These are phyloP conservation scores for Pilaira anomala DNA, from an alignment of 192 early-diverging fungal genomes.

Conservation along the genomic window DNA sequence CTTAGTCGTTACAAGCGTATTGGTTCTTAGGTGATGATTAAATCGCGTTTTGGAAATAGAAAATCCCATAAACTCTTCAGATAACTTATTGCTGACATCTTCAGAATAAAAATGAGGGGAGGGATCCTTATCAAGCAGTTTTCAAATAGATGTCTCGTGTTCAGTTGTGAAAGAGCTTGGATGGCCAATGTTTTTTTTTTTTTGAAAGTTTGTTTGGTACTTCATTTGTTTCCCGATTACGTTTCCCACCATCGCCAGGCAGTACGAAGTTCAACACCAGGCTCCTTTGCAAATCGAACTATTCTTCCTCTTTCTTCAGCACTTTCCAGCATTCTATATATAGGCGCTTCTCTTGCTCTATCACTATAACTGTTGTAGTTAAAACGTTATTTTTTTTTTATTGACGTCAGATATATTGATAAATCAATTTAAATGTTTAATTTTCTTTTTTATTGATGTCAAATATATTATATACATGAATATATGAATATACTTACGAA, in stretches of 20 bases:
- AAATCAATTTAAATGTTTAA: no score
- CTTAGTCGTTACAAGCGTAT: background rate
- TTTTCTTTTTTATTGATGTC: no score
- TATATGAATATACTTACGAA: no score
- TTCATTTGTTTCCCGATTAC: conserved; percentile 1
- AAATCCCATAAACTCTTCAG: background rate
- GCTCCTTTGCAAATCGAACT: background rate
- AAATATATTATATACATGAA: no score
- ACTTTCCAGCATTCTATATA: background rate
- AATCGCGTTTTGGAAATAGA: background rate
- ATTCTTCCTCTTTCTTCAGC: background rate
- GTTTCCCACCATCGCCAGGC: background rate
- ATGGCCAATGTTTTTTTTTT: background rate
- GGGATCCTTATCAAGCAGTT: background rate
- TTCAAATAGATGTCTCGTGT: background rate
- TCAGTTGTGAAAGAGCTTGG: background rate
- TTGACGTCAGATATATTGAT: no score
- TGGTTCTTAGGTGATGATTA: conserved; percentile 1
- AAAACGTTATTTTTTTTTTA: no score
- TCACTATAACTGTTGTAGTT: background rate
- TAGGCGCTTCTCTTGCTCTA: background rate
- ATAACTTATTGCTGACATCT: background rate
- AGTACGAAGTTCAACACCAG: background rate
- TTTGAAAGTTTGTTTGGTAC: conserved; percentile 1
- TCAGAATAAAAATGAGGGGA: background rate